phyloP scores from a whole-genome alignment of 2,329 filamentous ascomycete species.

The Phoma sp. region DNA sequence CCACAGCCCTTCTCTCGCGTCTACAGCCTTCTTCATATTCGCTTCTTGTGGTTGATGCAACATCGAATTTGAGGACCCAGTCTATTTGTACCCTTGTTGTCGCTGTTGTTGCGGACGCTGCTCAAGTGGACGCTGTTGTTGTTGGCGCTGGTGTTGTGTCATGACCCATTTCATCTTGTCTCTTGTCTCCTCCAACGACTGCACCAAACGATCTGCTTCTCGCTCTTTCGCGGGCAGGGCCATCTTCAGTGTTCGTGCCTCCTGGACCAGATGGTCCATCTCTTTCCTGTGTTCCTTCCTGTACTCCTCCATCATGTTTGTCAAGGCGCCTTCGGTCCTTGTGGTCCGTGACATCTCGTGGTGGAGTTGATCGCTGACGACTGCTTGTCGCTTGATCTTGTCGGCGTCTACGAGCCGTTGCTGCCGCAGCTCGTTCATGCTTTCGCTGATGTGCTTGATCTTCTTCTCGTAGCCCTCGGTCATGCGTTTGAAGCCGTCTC shows the following conservation, averaged over 20 bases:
- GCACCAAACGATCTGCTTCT: conserved; percentile 66
- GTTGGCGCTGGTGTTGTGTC: conserved; percentile 41
- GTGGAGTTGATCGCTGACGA: conserved; percentile 77
- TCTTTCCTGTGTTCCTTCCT: conserved; percentile 69
- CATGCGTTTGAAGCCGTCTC: conserved; percentile 74
- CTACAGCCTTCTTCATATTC: neutral
- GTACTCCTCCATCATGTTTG: conserved; percentile 68
- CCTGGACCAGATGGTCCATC: conserved; percentile 65
- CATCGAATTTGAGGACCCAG: neutral
- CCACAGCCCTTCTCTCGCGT: neutral
- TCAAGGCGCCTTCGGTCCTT: conserved; percentile 69
- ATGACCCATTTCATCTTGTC: conserved; percentile 77
- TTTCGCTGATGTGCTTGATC: conserved; percentile 62
- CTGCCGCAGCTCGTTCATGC: conserved; percentile 41
- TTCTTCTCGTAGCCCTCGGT: conserved; percentile 57
- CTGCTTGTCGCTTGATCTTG: conserved; percentile 62
- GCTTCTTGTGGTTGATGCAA: neutral
- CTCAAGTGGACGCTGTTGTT: conserved; percentile 30
- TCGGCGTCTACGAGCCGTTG: conserved; percentile 41
- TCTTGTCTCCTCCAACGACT: conserved; percentile 66
- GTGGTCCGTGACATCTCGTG: conserved; percentile 68
- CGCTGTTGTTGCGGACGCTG: conserved; percentile 38
- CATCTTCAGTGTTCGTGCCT: conserved; percentile 64
- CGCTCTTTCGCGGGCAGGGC: conserved; percentile 64
- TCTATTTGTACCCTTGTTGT: conserved; percentile 15